Conservation (phyloP, 164 flowering plant species). For the Stephania yunnanensis region DNA sequence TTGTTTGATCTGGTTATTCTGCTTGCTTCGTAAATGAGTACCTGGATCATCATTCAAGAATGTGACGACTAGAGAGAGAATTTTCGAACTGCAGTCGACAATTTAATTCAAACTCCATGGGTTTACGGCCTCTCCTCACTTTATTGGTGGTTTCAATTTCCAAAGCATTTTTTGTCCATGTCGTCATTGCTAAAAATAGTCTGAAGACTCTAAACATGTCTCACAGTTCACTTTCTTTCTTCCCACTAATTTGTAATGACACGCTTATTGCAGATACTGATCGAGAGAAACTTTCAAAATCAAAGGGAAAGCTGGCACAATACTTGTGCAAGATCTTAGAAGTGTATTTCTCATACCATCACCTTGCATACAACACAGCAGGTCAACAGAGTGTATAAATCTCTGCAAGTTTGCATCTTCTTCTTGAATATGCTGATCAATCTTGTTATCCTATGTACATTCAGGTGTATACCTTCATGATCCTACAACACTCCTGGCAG, state of each 20-base stretch:
- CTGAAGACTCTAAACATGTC: not conserved
- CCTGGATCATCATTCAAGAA: not conserved
- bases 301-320: constrained; percentile 66
- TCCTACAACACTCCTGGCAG: constrained; percentile 81
- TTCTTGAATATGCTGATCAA: constrained; percentile 6
- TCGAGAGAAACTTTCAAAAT: constrained; percentile 50
- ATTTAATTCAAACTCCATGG: not conserved
- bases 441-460: constrained; percentile 8
- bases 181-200: not conserved
- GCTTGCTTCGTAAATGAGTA: not conserved
- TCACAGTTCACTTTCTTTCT: not conserved
- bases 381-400: constrained; percentile 34
- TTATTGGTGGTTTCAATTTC: not conserved
- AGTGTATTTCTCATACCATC: constrained; percentile 71
- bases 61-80: no score
- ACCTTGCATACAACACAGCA: constrained; percentile 52
- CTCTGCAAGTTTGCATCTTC: not conserved
- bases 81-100: not conserved
- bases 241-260: not conserved
- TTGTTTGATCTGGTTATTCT: not conserved
- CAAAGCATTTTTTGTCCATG: not conserved
- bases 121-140: not conserved
- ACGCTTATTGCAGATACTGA: constrained; percentile 46
- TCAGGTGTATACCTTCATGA: constrained; percentile 98
- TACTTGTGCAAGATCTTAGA: constrained; percentile 71